A percentile compares a stretch with the other conserved stretches of the same genome.
phyloP scores from a whole-genome alignment of 208 protist species.

The Trypanosoma rangeli region DNA sequence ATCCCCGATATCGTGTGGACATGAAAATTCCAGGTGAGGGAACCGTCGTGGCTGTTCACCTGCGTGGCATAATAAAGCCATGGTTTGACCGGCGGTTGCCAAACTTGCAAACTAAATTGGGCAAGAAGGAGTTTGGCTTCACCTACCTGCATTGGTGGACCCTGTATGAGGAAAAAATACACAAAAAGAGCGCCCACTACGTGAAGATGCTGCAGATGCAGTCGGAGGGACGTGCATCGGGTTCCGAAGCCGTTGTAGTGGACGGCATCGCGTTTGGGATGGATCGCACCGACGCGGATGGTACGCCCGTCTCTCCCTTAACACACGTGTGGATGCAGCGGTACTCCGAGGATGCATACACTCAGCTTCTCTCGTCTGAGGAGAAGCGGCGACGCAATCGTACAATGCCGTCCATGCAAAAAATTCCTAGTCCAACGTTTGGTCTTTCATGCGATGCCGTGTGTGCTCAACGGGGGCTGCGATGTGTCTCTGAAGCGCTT shows the following conservation, averaged over 20 bases:
- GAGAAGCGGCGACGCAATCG: conserved; percentile 23
- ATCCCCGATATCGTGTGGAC: conserved; percentile 18
- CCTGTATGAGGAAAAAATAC: conserved; percentile 31
- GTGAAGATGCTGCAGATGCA: conserved; percentile 8
- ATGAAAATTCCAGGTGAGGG: not conserved
- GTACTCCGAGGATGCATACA: conserved; percentile 19
- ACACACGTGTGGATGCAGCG: conserved; percentile 45
- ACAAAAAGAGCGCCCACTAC: conserved; percentile 24
- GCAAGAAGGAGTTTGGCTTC: conserved; percentile 35
- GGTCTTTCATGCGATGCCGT: conserved; percentile 25
- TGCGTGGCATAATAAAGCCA: conserved; percentile 33
- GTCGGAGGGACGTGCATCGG: not conserved
- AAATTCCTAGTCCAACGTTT: conserved; percentile 15
- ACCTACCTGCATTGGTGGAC: conserved; percentile 36
- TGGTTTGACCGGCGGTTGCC: conserved; percentile 30
- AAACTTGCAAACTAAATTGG: not conserved
- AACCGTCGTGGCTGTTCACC: conserved; percentile 23
- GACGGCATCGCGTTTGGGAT: conserved; percentile 19
- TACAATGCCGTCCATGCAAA: conserved; percentile 13
- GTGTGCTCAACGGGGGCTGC: conserved; percentile 4
- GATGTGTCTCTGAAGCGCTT: conserved; percentile 20
- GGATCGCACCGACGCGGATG: not conserved
- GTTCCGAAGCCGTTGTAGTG: not conserved
- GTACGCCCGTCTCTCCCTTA: conserved; percentile 13
- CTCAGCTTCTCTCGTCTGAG: conserved; percentile 29